Base-by-base conservation (phyloP, 2,329 filamentous ascomycete species). In the Coleophoma eucalyptorum region DNA sequence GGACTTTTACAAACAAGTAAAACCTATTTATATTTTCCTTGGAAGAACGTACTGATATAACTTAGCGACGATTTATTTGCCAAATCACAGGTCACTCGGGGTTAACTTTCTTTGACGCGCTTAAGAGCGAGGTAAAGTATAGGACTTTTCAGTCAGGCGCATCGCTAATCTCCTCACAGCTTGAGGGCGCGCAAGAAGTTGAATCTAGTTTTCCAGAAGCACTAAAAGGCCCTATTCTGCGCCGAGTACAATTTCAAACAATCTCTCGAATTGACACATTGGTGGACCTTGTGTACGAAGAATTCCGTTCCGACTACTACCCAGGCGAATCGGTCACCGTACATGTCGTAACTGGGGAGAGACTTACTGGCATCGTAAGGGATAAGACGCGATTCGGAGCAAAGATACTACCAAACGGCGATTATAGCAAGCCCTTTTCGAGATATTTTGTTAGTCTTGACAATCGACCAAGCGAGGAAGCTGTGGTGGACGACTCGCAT, bases 51-150 rank as follows among this genome's bases (percentile, higher is more conserved):
- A 34, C 31, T 46, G 33, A 38, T 38, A 10, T 7, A 15, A 31
- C 2, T 13, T 53, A 60, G 46, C 89, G 85, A 65, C 84, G 87
- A 50, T 99, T 97, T 69, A 96, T 95, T 54, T 96, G 95, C 70
- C 89, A 96, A 67, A 95, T 97, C 58, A 96, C 91, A 12, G 94
- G 94, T 49, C 93, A 96, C 68, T 95, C 91, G 31, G 87, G 87
- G 48, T 76, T 97, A 58, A 93, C 84, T 3, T 99, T 95, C 69
- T 97, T 97, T 64, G 90, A 96, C 59, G 94, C 94, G 21, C 80
- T 93, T 31, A 84, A 89, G 69, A 96, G 90, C 72, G 91, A 97
- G 82, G 90, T 95, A 79, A 58, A 85, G 54, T 48, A 19, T 41
- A 47, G 43, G 26, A 26, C 26, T 26, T 26, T 26, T 3, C 15